Percentiles rank a stretch among this genome's conserved stretches.
Evolutionary conservation across 306 rosid genomes (phyloP).

Genomic region (Ceratonia siliqua): DNA sequence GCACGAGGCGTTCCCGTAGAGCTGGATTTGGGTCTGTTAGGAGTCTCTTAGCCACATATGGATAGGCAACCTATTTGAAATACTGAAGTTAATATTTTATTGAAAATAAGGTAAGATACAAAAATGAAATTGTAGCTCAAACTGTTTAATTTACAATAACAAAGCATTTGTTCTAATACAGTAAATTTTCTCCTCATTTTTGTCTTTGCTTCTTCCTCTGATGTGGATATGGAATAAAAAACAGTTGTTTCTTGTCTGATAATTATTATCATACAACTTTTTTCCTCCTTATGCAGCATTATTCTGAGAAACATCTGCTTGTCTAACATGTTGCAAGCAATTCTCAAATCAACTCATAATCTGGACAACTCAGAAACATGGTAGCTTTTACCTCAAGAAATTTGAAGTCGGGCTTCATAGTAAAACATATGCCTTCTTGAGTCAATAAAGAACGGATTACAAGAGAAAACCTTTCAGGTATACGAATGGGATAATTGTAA

Average conservation of each 20-base stretch:
- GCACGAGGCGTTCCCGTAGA: slow-evolving; percentile 93
- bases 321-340: slow-evolving; percentile 10
- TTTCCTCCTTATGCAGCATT: slow-evolving; percentile 16
- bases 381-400: slow-evolving; percentile 83
- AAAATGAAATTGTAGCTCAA: slow-evolving; percentile 15
- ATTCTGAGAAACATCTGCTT: background rate
- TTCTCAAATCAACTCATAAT: slow-evolving; percentile 27
- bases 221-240: background rate
- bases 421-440: slow-evolving; percentile 98
- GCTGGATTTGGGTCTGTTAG: slow-evolving; percentile 98
- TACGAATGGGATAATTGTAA: slow-evolving; percentile 97
- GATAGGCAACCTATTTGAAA: slow-evolving; percentile 88
- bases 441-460: slow-evolving; percentile 94
- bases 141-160: slow-evolving; percentile 18
- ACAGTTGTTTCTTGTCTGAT: background rate
- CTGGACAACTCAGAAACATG: slow-evolving; percentile 27
- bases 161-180: background rate
- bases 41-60: slow-evolving; percentile 94
- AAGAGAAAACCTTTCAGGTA: slow-evolving; percentile 97
- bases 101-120: slow-evolving; percentile 28
- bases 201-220: background rate
- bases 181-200: background rate
- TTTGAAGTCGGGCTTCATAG: slow-evolving; percentile 86
- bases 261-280: slow-evolving; percentile 20
- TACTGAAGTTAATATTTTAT: slow-evolving; percentile 23